Evolutionary conservation across 225 moss, liverwort and hornwort species (phyloP), one percentile per base, ranked within the genome.

Genomic region (Ulota crispa): DNA sequence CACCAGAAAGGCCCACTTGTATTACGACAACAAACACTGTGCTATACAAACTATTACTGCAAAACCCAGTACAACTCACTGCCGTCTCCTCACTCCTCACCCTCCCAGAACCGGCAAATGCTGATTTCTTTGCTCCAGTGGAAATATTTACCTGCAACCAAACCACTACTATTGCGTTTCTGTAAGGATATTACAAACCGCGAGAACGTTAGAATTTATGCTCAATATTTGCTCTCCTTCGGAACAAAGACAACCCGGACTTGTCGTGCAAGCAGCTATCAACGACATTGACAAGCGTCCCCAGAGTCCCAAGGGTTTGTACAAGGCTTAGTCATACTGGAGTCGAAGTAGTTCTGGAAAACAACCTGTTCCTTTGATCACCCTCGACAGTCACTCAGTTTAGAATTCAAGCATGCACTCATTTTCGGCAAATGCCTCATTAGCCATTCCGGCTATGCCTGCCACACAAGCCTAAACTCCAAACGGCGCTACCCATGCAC

Each of bases 371-470:
- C 54, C 68, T 64, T 69, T 20, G 32, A 45, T 20, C 45, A 63
- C 41, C 62, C 45, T n/a, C 50, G 53, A 32, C 66, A 78, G 56
- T 64, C 56, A 20, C 68, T 30, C 68, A 78, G 41, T 54, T 68
- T 21, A 57, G 53, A 37, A 72, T 45, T 30, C 9, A 39, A 56
- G 50, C 45, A 73, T 19, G 47, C 42, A 34, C 53, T 87, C 34
- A 56, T 16, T 50, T 50, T 50, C 18, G 31, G 74, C 12, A 20
- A 39, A 78, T 78, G 74, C 45, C 74, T 14, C 31, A 84, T 74
- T 45, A 63, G 73, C 47, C 56, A 64, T 73, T 18, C 26, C 50
- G 60, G 50, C 36, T 56, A 73, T 52, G 45, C 63, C 31, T 81
- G 75, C 10, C 57, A 77, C 16, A 80, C 18, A 1, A 75, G 34